These are phyloP conservation scores for Scenedesmus sp. DNA, from an alignment of 163 green algal species.

Conservation along the genomic window DNA sequence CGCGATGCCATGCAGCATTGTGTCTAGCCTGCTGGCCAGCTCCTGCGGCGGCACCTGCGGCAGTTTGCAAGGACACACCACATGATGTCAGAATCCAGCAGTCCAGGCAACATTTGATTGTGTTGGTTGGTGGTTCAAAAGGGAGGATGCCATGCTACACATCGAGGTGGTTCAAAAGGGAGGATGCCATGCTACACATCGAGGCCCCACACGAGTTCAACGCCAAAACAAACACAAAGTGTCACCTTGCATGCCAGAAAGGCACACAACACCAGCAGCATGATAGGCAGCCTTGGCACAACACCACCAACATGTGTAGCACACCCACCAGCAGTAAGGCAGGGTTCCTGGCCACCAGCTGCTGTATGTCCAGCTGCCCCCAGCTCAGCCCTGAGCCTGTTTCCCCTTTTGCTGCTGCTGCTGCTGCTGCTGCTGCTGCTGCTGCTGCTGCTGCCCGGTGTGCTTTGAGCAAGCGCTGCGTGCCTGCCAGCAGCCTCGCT, in stretches of 20 bases:
- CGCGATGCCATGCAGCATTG: not conserved
- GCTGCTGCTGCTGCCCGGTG: slow-evolving; percentile 12
- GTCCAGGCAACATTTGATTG: not conserved
- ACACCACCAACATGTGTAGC: too few species aligned
- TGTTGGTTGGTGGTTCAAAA: too few species aligned
- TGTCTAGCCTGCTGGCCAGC: not conserved
- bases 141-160: too few species aligned
- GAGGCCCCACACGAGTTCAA: too few species aligned
- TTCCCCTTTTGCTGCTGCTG: not conserved
- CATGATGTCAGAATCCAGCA: not conserved
- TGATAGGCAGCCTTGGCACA: not conserved
- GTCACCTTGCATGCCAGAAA: too few species aligned
- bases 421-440: slow-evolving; percentile 2
- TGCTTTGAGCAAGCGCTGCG: not conserved
- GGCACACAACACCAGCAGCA: not conserved
- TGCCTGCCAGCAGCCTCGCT: not conserved
- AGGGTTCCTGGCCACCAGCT: not conserved
- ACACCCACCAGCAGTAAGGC: slow-evolving; percentile 1
- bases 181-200: too few species aligned
- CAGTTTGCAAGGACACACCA: not conserved
- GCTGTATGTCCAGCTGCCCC: not conserved
- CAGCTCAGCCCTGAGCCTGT: not conserved
- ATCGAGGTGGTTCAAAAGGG: too few species aligned
- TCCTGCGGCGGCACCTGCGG: not conserved
- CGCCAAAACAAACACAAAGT: too few species aligned